Percentiles rank a stretch among this genome's conserved stretches.
These are phyloP conservation scores for Penicillium expansum DNA, from an alignment of 2,329 filamentous ascomycete species.

Conservation along the genomic window DNA sequence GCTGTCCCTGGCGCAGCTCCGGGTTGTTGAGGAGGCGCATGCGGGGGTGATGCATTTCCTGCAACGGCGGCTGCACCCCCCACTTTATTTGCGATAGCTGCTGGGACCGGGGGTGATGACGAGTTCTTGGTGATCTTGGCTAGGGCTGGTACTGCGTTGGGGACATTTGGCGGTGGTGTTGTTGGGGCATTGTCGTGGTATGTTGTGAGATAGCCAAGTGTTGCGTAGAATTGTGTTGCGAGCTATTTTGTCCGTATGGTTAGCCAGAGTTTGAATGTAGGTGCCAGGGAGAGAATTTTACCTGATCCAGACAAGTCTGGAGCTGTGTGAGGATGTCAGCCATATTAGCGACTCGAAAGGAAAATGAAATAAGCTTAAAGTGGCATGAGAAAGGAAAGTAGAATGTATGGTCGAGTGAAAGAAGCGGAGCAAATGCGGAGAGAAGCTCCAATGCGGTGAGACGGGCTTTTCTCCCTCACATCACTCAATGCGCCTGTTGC, in stretches of 20 bases:
- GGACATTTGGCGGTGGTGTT: constrained; percentile 31
- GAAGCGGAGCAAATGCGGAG: constrained; percentile 24
- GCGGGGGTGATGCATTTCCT: constrained; percentile 21
- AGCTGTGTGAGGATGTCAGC: constrained; percentile 51
- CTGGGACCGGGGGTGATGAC: constrained; percentile 34
- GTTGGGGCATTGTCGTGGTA: constrained; percentile 47
- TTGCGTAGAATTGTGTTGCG: constrained; percentile 52
- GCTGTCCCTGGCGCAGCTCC: constrained; percentile 14
- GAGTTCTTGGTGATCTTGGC: constrained; percentile 45
- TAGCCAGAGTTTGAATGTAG: neutral
- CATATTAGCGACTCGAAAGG: constrained; percentile 27
- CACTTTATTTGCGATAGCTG: constrained; percentile 22
- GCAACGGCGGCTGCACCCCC: constrained; percentile 14
- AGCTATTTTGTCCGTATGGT: constrained; percentile 32
- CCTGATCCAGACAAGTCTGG: constrained; percentile 52
- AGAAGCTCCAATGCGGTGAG: constrained; percentile 26
- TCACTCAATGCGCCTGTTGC: constrained; percentile 21
- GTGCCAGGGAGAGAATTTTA: constrained; percentile 16
- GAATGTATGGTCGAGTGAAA: neutral
- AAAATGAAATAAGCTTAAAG: neutral
- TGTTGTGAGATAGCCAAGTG: constrained; percentile 48
- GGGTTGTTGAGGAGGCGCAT: constrained; percentile 23
- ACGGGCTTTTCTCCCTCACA: constrained; percentile 7
- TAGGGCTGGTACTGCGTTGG: constrained; percentile 36
- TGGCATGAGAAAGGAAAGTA: neutral